phyloP scores from a whole-genome alignment of 225 moss, liverwort and hornwort genomes.

The Physcomitrellopsis africana region DNA sequence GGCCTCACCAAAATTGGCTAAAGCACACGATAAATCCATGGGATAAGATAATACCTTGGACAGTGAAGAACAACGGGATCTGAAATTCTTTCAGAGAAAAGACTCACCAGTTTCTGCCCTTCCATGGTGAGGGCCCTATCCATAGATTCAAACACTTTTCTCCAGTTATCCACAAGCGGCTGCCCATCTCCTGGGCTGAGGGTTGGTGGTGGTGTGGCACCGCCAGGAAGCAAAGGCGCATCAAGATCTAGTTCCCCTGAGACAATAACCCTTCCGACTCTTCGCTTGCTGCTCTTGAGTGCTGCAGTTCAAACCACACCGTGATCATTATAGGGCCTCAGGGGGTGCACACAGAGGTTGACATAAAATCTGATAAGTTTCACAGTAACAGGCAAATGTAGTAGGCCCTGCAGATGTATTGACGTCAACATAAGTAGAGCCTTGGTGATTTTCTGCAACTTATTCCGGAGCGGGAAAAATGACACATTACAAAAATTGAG shows the following conservation, averaged over 20 bases:
- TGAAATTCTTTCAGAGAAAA: background rate
- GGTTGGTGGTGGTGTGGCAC: slow-evolving; percentile 25
- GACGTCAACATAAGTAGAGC: no score
- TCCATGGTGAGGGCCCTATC: slow-evolving; percentile 53
- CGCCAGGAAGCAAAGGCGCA: slow-evolving; percentile 55
- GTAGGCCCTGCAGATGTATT: no score
- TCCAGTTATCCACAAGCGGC: slow-evolving; percentile 54
- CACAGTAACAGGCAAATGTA: no score
- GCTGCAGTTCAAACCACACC: slow-evolving; percentile 36
- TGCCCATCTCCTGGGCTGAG: slow-evolving; percentile 31
- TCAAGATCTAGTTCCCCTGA: slow-evolving; percentile 53
- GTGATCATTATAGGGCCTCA: slow-evolving; percentile 7
- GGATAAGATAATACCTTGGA: background rate
- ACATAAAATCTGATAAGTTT: background rate
- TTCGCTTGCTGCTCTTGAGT: slow-evolving; percentile 54
- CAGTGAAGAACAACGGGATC: background rate
- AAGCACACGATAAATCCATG: background rate
- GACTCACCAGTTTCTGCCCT: slow-evolving; percentile 58
- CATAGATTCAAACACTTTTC: slow-evolving; percentile 65
- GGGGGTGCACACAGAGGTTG: background rate
- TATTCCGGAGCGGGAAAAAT: no score
- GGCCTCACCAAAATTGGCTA: background rate
- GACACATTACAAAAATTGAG: no score
- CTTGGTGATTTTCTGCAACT: no score
- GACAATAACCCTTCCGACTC: slow-evolving; percentile 50